A percentile compares a stretch with the other conserved stretches of the same genome.
phyloP scores from a whole-genome alignment of 257 asterid species.

The Orobanche coerulescens region DNA sequence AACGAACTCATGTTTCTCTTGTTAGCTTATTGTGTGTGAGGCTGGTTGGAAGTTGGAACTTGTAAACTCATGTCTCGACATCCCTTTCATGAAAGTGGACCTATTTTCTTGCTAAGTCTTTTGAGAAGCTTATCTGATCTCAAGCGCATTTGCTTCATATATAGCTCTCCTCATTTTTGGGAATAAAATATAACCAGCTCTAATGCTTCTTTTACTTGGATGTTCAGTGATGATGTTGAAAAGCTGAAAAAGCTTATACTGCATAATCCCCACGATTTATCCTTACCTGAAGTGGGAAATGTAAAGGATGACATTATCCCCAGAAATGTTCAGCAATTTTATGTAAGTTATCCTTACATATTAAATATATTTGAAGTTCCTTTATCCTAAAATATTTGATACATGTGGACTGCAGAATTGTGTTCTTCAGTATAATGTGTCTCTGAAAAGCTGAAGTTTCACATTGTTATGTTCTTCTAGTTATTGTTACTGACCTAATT shows the following conservation, averaged over 20 bases:
- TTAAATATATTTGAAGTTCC: too few species aligned
- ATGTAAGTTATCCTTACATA: conserved; percentile 50
- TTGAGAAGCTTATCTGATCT: conserved; percentile 1
- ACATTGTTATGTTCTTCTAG: background rate
- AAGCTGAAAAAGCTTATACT: conserved; percentile 86
- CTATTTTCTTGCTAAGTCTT: background rate
- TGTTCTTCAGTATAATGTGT: background rate
- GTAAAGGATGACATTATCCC: conserved; percentile 83
- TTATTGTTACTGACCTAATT: conserved; percentile 20
- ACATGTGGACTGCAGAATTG: background rate
- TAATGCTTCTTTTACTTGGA: conserved; percentile 21
- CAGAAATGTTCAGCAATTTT: conserved; percentile 79
- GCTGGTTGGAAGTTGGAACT: background rate
- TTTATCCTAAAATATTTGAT: background rate
- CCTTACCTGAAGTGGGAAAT: conserved; percentile 79
- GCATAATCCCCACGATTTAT: conserved; percentile 81
- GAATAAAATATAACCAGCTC: background rate
- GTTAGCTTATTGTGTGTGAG: background rate
- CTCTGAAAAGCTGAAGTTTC: conserved; percentile 2
- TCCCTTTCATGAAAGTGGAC: background rate
- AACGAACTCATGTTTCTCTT: conserved; percentile 9
- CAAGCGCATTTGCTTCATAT: background rate
- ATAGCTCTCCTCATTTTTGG: background rate
- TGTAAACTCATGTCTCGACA: background rate
- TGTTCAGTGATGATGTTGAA: conserved; percentile 80